A percentile compares a stretch with the other conserved stretches of the same genome.
phyloP scores from a whole-genome alignment of 176 grass and related monocot species.

The Avena insularis region DNA sequence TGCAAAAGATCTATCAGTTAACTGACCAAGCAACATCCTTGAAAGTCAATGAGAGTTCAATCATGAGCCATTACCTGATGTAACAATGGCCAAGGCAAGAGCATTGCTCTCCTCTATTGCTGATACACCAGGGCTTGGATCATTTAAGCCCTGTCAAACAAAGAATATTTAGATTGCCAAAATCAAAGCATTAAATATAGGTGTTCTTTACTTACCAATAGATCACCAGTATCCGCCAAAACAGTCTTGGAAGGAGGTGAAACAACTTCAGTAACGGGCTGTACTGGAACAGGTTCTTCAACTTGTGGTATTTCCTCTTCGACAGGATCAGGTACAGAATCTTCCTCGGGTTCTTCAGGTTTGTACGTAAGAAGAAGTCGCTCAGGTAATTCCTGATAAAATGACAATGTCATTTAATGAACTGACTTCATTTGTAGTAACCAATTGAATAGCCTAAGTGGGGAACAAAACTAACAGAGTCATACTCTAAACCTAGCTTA shows the following conservation, averaged over 20 bases:
- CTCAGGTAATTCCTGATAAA: slow-evolving; percentile 89
- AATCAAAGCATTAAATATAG: not conserved
- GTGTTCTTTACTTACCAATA: slow-evolving; percentile 69
- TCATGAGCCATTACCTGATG: slow-evolving; percentile 56
- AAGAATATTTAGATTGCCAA: slow-evolving; percentile 34
- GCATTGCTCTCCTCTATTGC: slow-evolving; percentile 96
- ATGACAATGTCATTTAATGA: slow-evolving; percentile 26
- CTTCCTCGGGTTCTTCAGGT: slow-evolving; percentile 72
- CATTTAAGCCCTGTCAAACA: slow-evolving; percentile 69
- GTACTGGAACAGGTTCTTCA: slow-evolving; percentile 54
- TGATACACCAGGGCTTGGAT: slow-evolving; percentile 73
- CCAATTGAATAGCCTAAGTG: not conserved
- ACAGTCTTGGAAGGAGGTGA: slow-evolving; percentile 51
- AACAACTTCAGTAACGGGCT: slow-evolving; percentile 57
- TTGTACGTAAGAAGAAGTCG: slow-evolving; percentile 97
- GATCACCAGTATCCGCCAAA: slow-evolving; percentile 66
- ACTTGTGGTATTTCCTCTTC: slow-evolving; percentile 73
- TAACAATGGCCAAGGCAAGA: slow-evolving; percentile 79
- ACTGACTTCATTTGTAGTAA: not conserved
- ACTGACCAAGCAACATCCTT: not conserved
- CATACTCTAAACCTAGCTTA: not conserved
- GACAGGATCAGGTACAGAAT: slow-evolving; percentile 46
- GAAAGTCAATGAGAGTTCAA: not conserved
- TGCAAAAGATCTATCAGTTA: slow-evolving; percentile 27
- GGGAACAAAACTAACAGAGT: not conserved